Base-by-base conservation (phyloP, 768 basidiomycete genomes). In the Russula virescens region DNA sequence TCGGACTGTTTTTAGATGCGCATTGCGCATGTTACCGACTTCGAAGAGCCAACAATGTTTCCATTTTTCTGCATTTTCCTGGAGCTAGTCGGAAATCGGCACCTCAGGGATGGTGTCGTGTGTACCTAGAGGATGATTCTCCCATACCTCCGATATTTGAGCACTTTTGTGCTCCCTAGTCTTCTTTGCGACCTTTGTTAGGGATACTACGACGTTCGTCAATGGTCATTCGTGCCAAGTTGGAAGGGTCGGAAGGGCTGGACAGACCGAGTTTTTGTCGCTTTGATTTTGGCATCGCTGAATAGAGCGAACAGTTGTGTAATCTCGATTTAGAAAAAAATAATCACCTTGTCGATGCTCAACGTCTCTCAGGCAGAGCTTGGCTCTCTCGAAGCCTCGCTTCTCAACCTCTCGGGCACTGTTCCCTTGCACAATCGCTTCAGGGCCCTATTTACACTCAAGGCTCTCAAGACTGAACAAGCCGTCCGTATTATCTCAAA, bases 131-230 rank as follows among this genome's bases (percentile, higher is more conserved):
- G n/a, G 38, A 2, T 47, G 18, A 26, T 13, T 31, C 35, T 19
- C 52, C 21, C 82, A 46, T 61, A 92, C 91, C 77, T 93, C 86
- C 62, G 81, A 81, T 72, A 98, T 86, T 71, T 96, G 78, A 52
- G 83, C 84, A 67, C 78, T 82, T 81, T 99, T 99, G 71, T 94
- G 87, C 72, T 91, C 93, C 73, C 82, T 89, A 26, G 89, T 93
- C 81, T 97, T 95, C 75, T 96, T 94, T 11, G 84, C 78, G 71
- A 96, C 94, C 79, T 98, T 94, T 48, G 97, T 94, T 71, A 99
- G 79, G 28, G 95, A 89, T 38, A 98, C 94, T 91, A 74, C 66
- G 23, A 61, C 53, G 60, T 58, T 68, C 28, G 60, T 61, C 57
- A 60, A 65, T 55, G 51, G 60, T 49, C 40, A 40, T 54, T 65